Evolutionary conservation across 768 basidiomycete genomes (phyloP).

Genomic region (Tremella fuciformis): DNA sequence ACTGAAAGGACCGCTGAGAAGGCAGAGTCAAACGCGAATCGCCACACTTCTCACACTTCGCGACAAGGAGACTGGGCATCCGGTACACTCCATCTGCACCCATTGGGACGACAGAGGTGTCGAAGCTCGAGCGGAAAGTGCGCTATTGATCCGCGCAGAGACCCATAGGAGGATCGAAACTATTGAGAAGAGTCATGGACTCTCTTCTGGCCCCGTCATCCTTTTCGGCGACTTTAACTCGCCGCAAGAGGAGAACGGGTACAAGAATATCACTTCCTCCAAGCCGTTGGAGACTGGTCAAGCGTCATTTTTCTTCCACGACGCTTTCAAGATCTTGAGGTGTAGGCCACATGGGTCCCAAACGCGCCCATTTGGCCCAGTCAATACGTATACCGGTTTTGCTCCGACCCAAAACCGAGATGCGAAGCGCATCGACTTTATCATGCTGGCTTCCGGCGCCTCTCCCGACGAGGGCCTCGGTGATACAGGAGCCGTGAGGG

Average conservation of each 20-base stretch:
- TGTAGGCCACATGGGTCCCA: constrained; percentile 14
- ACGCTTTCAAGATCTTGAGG: constrained; percentile 28
- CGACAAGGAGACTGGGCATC: constrained; percentile 3
- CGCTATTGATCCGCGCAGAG: constrained; percentile 42
- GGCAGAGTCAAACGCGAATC: constrained; percentile 32
- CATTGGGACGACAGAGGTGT: constrained; percentile 52
- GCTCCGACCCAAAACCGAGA: constrained; percentile 13
- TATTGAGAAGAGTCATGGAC: constrained; percentile 8
- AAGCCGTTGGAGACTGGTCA: constrained; percentile 24
- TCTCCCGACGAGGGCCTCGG: background rate
- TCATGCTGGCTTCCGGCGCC: constrained; percentile 26
- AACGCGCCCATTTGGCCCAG: constrained; percentile 27
- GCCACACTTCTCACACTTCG: constrained; percentile 40
- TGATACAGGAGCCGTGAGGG: background rate
- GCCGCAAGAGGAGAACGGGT: constrained; percentile 46
- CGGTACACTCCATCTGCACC: constrained; percentile 47
- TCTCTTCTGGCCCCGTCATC: constrained; percentile 25
- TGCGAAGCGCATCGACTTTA: constrained; percentile 33
- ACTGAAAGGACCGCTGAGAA: background rate
- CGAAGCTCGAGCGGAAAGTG: constrained; percentile 39
- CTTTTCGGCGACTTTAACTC: constrained; percentile 52
- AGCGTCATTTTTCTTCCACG: constrained; percentile 30
- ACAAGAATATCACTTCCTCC: constrained; percentile 43
- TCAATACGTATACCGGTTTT: constrained; percentile 31
- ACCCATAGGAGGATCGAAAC: constrained; percentile 23